Base-by-base conservation (phyloP, 176 grass and related monocot genomes). In the Lolium perenne region DNA sequence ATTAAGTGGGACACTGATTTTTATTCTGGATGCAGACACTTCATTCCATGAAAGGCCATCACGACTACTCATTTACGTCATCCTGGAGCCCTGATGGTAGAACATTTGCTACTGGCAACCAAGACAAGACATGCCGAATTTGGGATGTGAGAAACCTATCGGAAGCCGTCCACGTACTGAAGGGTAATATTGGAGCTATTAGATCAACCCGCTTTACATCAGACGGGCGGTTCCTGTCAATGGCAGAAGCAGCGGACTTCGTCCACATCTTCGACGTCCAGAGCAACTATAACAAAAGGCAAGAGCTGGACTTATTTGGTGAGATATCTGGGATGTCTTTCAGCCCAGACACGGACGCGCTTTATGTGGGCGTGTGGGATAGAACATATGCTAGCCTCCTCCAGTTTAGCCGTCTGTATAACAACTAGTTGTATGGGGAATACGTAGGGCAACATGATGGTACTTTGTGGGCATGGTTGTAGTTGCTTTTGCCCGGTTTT, bases 231-330 rank as follows among this genome's bases (percentile, higher is more conserved):
- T 98, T 94, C 83, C 89, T 98, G 91, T 82, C 93, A 7, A 95
- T 95, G 86, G 95, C 95, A 3, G 93, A 98, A 76, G 91, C 88
- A n/a, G 95, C 95, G 0, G 93, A 98, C 57, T 93, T 93, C 70
- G 87, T 98, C 58, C 93, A 98, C 50, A 73, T 95, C 22, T 98
- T 86, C 3, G 89, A 95, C 10, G 83, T 87, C 50, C 50, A 20
- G 76, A 93, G 88, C 32, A 91, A 91, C 17, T 98, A 95, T 60
- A 85, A 85, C 54, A 90, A 72, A 56, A 78, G 81, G 54, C 95
- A 98, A 77, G 95, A 98, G 86, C 74, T 98, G 22, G 95, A 98
- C 80, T 98, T 98, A 84, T 95, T 98, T 60, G 95, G 95, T 17
- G 95, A 98, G 77, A 93, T 95, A 77, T 92, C 93, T 13, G 93